phyloP scores from a whole-genome alignment of 2,329 filamentous ascomycete genomes.

The Diplocarpon rosae region DNA sequence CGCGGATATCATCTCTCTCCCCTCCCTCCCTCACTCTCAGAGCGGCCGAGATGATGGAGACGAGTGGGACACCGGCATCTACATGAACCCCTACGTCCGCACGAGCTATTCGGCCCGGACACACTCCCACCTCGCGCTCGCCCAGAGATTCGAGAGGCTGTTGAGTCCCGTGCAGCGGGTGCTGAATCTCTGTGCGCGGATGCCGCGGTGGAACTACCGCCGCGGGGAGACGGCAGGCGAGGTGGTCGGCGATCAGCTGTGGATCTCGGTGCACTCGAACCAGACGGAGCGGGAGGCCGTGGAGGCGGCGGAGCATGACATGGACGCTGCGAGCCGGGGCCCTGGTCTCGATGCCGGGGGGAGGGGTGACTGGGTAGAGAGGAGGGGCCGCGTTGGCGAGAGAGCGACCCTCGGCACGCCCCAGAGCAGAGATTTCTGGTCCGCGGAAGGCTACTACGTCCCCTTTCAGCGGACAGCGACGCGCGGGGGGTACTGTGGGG shows the following conservation, averaged over 20 bases:
- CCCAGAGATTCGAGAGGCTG: conserved; percentile 54
- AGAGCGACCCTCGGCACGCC: conserved; percentile 18
- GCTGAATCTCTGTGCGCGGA: conserved; percentile 41
- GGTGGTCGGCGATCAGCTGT: conserved; percentile 39
- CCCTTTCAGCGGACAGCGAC: conserved; percentile 34
- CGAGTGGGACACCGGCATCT: conserved; percentile 43
- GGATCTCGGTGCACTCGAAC: conserved; percentile 28
- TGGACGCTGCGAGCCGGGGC: conserved; percentile 9
- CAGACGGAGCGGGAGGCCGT: conserved; percentile 23
- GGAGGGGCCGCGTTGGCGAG: background rate
- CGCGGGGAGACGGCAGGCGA: conserved; percentile 48
- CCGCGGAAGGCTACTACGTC: conserved; percentile 29
- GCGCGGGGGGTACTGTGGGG: conserved; percentile 45
- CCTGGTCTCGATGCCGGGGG: conserved; percentile 5
- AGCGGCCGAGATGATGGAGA: conserved; percentile 4
- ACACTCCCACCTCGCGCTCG: conserved; percentile 46
- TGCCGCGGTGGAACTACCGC: conserved; percentile 51
- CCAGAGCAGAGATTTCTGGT: conserved; percentile 20
- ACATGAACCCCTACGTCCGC: conserved; percentile 64
- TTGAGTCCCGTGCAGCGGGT: conserved; percentile 49
- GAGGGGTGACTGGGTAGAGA: background rate
- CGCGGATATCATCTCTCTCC: conserved; percentile 33
- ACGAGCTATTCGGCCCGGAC: conserved; percentile 53
- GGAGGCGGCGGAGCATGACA: background rate
- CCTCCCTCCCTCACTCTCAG: conserved; percentile 2